phyloP scores from a whole-genome alignment of 345 rosid genomes.

The Angophora floribunda region DNA sequence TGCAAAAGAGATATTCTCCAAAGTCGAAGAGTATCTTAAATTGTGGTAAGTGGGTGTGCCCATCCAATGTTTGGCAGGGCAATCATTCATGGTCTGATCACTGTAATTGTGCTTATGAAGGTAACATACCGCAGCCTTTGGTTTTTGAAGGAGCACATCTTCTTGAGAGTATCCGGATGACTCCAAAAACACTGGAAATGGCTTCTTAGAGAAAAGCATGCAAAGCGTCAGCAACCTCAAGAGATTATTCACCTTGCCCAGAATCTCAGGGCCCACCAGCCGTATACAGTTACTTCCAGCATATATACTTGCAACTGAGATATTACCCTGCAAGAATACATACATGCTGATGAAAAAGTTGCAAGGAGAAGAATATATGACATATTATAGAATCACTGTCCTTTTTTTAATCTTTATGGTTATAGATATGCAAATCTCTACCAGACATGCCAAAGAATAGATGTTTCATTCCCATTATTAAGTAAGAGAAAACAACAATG shows the following conservation, averaged over 20 bases:
- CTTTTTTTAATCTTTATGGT: background rate
- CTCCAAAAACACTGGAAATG: slow-evolving; percentile 82
- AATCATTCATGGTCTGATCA: background rate
- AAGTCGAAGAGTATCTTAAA: background rate
- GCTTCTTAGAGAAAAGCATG: slow-evolving; percentile 90
- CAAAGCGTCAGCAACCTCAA: slow-evolving; percentile 74
- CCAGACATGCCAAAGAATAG: background rate
- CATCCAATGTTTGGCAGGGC: background rate
- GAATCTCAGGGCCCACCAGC: slow-evolving; percentile 58
- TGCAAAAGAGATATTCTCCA: background rate
- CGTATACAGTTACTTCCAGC: slow-evolving; percentile 60
- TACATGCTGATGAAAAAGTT: background rate
- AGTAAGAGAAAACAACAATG: background rate
- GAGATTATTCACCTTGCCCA: slow-evolving; percentile 42
- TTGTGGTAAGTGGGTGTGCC: background rate
- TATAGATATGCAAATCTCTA: background rate
- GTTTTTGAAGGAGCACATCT: slow-evolving; percentile 87
- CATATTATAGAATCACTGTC: background rate
- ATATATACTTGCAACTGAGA: slow-evolving; percentile 71
- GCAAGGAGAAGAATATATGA: background rate
- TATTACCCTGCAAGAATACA: slow-evolving; percentile 47
- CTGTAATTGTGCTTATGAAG: background rate
- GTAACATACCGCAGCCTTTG: slow-evolving; percentile 85
- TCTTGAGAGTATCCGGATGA: slow-evolving; percentile 62
- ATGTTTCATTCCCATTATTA: background rate